These are phyloP conservation scores for Parastagonospora nodorum DNA, from an alignment of 2,329 filamentous ascomycete genomes.

Conservation along the genomic window DNA sequence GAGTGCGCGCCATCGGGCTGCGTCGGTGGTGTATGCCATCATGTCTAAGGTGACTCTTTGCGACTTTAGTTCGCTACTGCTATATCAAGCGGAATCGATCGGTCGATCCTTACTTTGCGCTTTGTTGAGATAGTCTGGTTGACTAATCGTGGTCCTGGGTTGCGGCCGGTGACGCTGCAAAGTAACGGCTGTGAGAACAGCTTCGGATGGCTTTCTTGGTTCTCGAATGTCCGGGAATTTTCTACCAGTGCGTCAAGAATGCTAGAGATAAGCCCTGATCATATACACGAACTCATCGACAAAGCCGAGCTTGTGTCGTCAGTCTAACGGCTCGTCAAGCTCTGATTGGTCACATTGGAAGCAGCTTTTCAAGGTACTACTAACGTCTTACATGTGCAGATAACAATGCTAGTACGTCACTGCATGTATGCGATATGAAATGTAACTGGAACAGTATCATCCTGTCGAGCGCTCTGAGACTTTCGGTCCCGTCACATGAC, in stretches of 20 bases:
- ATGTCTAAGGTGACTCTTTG: neutral
- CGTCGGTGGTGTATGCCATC: slow-evolving; percentile 41
- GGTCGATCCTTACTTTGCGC: neutral
- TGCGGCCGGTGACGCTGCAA: no score
- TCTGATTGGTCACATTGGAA: slow-evolving; percentile 32
- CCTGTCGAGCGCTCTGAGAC: no score
- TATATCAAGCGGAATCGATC: neutral
- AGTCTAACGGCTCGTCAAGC: neutral
- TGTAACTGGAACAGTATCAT: no score
- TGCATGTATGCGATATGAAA: no score
- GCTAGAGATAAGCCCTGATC: neutral
- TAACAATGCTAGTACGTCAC: no score
- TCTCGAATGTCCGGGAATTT: neutral
- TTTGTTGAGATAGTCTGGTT: no score
- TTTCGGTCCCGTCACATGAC: slow-evolving; percentile 16
- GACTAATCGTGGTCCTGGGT: no score
- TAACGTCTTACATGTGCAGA: neutral
- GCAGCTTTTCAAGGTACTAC: slow-evolving; percentile 6
- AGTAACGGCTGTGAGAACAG: no score
- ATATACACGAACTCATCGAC: neutral
- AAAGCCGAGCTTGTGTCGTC: neutral
- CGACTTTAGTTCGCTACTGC: neutral
- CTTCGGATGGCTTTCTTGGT: neutral
- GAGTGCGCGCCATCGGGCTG: slow-evolving; percentile 49
- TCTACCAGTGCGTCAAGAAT: neutral